Conservation (phyloP, 495 filamentous ascomycete species). For the Trichocladium antarcticum region DNA sequence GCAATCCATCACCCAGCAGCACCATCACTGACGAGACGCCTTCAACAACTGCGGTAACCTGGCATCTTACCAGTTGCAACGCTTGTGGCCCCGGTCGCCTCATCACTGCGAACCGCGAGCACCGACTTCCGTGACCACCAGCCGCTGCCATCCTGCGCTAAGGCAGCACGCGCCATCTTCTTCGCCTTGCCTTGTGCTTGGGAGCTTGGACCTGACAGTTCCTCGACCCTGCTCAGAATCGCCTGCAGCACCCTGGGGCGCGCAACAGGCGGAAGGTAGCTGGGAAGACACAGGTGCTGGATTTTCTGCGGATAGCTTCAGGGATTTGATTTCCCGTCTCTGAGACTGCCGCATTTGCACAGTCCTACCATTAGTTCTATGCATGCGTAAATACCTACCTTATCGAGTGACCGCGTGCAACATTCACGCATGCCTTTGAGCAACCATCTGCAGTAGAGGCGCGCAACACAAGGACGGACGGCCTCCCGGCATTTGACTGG, state of each 20-base stretch:
- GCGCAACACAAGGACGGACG: conserved; percentile 5
- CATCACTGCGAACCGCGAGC: not conserved
- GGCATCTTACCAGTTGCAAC: not conserved
- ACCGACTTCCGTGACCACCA: not conserved
- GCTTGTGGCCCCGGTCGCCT: not conserved
- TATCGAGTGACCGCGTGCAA: conserved; percentile 25
- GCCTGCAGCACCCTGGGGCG: not conserved
- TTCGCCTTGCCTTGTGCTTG: not conserved
- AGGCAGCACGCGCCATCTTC: not conserved
- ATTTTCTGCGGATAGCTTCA: conserved; percentile 7
- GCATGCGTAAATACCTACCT: conserved; percentile 20
- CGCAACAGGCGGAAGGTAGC: not conserved
- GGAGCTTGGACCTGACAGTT: conserved; percentile 14
- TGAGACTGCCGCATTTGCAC: conserved; percentile 4
- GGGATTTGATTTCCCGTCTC: conserved; percentile 5
- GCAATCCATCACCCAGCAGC: conserved; percentile 17
- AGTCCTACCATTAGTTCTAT: conserved; percentile 5
- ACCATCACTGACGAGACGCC: conserved; percentile 5
- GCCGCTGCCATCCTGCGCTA: not conserved
- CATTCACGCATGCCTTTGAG: conserved; percentile 24
- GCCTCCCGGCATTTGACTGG: not conserved
- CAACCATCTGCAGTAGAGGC: conserved; percentile 24
- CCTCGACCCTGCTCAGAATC: not conserved
- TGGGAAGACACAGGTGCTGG: conserved; percentile 3
- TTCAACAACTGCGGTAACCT: not conserved